Evolutionary conservation across 768 basidiomycete genomes (phyloP), one percentile per base, ranked within the genome.

Genomic region (Exsudoporus frostii): DNA sequence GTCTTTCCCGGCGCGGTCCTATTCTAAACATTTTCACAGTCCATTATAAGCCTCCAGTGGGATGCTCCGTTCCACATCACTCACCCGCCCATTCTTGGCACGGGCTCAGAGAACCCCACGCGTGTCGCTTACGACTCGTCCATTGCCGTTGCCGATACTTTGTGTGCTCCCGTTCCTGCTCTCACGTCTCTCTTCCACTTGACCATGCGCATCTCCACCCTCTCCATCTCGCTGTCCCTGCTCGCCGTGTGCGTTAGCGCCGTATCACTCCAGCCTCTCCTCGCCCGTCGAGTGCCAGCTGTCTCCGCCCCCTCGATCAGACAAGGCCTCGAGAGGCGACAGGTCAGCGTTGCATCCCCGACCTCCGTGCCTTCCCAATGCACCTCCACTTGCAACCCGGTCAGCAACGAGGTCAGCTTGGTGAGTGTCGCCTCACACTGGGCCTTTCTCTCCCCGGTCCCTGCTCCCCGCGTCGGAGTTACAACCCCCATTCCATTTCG

Each of bases 291-390:
- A 24, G 19, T 53, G 6, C 42, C 29, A 9, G 17, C 37, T 22
- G 5, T 57, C 42, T 53, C 53, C 8, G 34, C 32, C 22, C 41
- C 25, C 15, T 43, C 55, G 13, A 7, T 54, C 30, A 41, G n/a
- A 15, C 54, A n/a, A 7, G 20, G 7, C 0, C 17, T 50, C 9
- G 25, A n/a, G 10, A 54, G 41, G 37, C 58, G 69, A 1, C 69
- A 69, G 34, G 10, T 69, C 27, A 46, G 4, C 30, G 49, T 58
- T 43, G 49, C 42, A 1, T 27, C 48, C 0, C 55, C 45, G 24
- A 39, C 64, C 7, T 41, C 56, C 1, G 47, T 61, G 0, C 69
- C 69, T n/a, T 41, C 67, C 0, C 50, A 63, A 10, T 69, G 69
- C 25, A 41, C 61, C 20, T 50, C 67, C 19, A 37, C 30, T 11